phyloP scores from a whole-genome alignment of 1,139 yeast species.

The Suhomyces chickasaworum region DNA sequence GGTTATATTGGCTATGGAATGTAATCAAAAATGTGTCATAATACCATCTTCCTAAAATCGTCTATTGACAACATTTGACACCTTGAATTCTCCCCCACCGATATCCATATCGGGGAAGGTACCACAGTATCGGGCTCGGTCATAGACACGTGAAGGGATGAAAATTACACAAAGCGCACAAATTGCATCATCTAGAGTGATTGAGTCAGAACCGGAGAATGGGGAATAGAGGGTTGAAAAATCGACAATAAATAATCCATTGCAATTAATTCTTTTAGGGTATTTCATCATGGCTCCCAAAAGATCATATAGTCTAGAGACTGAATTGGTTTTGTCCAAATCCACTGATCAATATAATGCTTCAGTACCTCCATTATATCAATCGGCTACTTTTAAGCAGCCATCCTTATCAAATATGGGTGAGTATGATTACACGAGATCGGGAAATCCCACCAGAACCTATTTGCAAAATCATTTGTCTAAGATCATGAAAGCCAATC shows the following conservation, averaged over 20 bases:
- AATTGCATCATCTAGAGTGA: conserved; percentile 16
- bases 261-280: not conserved
- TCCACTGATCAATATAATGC: conserved; percentile 76
- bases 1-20: too few species aligned
- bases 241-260: conserved; percentile 1
- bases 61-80: too few species aligned
- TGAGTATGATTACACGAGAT: conserved; percentile 85
- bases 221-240: conserved; percentile 7
- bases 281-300: conserved; percentile 20
- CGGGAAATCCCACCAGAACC: conserved; percentile 94
- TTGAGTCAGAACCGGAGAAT: conserved; percentile 12
- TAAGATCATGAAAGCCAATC: conserved; percentile 70
- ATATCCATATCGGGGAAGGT: too few species aligned
- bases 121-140: not conserved
- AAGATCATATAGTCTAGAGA: conserved; percentile 55
- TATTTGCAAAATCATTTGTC: conserved; percentile 76
- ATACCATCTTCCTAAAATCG: too few species aligned
- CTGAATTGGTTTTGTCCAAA: conserved; percentile 71
- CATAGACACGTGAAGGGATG: not conserved
- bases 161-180: conserved; percentile 6
- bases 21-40: too few species aligned
- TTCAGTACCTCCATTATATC: conserved; percentile 86
- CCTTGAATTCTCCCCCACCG: too few species aligned
- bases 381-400: conserved; percentile 91
- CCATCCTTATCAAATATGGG: conserved; percentile 75